A percentile compares a stretch with the other conserved stretches of the same genome.
These are phyloP conservation scores for Elsinoe perseae DNA, from an alignment of 2,329 filamentous ascomycete genomes.

Conservation along the genomic window DNA sequence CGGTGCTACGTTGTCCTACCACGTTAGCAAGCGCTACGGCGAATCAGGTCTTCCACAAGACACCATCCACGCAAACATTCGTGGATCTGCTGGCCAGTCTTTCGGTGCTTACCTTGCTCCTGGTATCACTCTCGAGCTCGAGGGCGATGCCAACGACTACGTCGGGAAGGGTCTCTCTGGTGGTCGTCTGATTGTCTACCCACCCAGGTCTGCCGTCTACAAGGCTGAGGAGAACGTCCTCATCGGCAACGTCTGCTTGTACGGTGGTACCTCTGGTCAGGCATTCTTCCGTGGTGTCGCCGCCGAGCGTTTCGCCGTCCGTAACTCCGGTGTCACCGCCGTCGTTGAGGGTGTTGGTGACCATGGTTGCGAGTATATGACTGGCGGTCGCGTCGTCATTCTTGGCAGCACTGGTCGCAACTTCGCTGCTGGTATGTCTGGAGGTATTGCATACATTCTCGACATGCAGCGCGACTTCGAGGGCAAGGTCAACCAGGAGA, in stretches of 20 bases:
- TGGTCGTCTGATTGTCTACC: slow-evolving; percentile 87
- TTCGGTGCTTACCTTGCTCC: slow-evolving; percentile 92
- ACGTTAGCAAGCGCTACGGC: slow-evolving; percentile 86
- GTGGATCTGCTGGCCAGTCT: slow-evolving; percentile 91
- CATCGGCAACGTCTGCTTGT: slow-evolving; percentile 89
- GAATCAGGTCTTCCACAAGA: slow-evolving; percentile 83
- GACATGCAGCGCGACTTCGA: slow-evolving; percentile 85
- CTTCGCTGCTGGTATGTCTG: slow-evolving; percentile 97
- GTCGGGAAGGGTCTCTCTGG: slow-evolving; percentile 93
- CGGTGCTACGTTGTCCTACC: slow-evolving; percentile 90
- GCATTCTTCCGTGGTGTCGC: slow-evolving; percentile 97
- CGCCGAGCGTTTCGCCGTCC: slow-evolving; percentile 91
- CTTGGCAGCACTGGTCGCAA: slow-evolving; percentile 88
- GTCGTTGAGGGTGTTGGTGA: slow-evolving; percentile 95
- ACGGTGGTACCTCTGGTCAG: slow-evolving; percentile 82
- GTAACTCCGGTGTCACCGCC: slow-evolving; percentile 92
- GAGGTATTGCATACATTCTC: slow-evolving; percentile 90
- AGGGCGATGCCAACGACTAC: slow-evolving; percentile 94
- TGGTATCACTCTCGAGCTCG: slow-evolving; percentile 87
- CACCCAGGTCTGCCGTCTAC: slow-evolving; percentile 80
- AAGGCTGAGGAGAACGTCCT: slow-evolving; percentile 95
- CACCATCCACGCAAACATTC: slow-evolving; percentile 92
- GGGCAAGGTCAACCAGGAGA: slow-evolving; percentile 91
- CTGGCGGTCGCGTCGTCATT: slow-evolving; percentile 80
- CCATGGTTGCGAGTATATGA: slow-evolving; percentile 98